phyloP scores from a whole-genome alignment of 2,329 filamentous ascomycete species.

The Aspergillus brasiliensis region DNA sequence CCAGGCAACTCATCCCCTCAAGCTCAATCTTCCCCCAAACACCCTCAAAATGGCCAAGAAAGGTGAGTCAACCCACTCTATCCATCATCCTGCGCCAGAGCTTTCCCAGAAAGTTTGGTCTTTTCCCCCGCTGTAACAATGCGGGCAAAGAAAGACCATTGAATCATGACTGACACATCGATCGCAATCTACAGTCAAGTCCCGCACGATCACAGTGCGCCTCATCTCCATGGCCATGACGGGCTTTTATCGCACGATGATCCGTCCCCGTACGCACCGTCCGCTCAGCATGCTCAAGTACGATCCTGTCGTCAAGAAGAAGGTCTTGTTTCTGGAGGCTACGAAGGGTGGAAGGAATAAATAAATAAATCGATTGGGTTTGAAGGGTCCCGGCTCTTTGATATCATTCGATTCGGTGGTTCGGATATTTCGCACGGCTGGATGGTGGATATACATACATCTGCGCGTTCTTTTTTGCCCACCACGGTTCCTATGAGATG shows the following conservation, averaged over 20 bases:
- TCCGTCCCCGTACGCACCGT: constrained; percentile 75
- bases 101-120: not conserved
- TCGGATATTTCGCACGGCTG: too few species aligned
- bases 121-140: not conserved
- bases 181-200: constrained; percentile 65
- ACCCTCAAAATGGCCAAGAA: constrained; percentile 48
- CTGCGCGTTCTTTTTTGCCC: too few species aligned
- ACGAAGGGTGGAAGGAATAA: constrained; percentile 70
- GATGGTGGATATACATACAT: too few species aligned
- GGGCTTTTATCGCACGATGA: constrained; percentile 92
- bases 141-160: not conserved
- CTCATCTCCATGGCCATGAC: constrained; percentile 99
- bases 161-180: constrained; percentile 6
- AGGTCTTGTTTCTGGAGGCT: constrained; percentile 92
- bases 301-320: constrained; percentile 93
- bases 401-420: too few species aligned
- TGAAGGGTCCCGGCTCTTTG: too few species aligned
- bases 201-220: constrained; percentile 88
- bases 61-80: constrained; percentile 30
- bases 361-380: too few species aligned
- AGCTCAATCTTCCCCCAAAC: not conserved
- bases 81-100: too few species aligned
- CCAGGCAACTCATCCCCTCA: not conserved
- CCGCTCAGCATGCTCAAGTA: constrained; percentile 99
- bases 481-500: too few species aligned